A percentile compares a stretch with the other conserved stretches of the same genome.
phyloP scores from a whole-genome alignment of 179 eudicot genomes.

The Nepenthes alata region DNA sequence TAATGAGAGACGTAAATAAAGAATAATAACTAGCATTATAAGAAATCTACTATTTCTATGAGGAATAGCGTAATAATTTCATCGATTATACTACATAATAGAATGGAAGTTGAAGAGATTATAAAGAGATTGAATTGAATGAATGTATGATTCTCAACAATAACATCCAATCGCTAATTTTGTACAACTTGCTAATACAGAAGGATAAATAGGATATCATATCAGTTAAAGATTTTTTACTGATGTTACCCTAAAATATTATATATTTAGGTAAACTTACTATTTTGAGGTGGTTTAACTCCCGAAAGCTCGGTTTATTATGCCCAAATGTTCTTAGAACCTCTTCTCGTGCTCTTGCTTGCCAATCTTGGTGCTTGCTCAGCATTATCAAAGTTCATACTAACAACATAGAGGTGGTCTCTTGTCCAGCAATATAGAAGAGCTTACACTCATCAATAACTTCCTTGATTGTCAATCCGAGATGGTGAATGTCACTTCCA shows the following conservation, averaged over 20 bases:
- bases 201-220: no score
- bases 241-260: not conserved
- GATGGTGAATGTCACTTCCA: constrained; percentile 5
- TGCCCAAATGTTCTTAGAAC: constrained; percentile 19
- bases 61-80: no score
- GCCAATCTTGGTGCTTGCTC: constrained; percentile 39
- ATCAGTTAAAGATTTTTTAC: no score
- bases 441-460: constrained; percentile 46
- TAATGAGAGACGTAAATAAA: no score
- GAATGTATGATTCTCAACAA: no score
- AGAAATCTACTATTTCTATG: no score
- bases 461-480: constrained; percentile 21
- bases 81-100: no score
- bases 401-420: constrained; percentile 34
- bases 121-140: no score
- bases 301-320: constrained; percentile 23
- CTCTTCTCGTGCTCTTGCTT: constrained; percentile 35
- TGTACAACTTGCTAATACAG: no score
- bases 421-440: constrained; percentile 46
- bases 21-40: no score
- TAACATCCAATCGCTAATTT: no score
- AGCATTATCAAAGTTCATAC: constrained; percentile 34
- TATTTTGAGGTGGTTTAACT: constrained; percentile 27
- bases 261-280: constrained; percentile 7
- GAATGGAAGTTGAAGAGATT: no score